Conservation (phyloP, 805 yeast species). For the Candida cerambycidarum region DNA sequence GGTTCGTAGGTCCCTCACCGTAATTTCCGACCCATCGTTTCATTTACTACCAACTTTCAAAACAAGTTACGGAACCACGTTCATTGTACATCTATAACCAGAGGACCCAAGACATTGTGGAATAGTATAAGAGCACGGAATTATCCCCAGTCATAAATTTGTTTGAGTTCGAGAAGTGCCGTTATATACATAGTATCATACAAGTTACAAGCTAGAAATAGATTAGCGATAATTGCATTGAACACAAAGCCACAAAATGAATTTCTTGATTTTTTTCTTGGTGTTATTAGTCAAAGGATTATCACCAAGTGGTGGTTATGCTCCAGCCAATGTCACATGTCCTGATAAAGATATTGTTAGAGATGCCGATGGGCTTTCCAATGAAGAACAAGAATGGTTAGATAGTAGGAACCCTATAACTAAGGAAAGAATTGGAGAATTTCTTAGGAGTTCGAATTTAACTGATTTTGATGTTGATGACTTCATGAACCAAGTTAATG, state of each 20-base stretch:
- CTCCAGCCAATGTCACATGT: constrained; percentile 59
- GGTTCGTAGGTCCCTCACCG: too few species aligned
- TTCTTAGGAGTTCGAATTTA: constrained; percentile 46
- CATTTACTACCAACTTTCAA: too few species aligned
- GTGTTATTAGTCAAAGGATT: background rate
- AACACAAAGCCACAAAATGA: background rate
- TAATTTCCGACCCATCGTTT: too few species aligned
- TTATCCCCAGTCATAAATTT: too few species aligned
- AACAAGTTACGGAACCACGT: too few species aligned
- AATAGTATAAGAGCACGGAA: too few species aligned
- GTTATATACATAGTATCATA: too few species aligned
- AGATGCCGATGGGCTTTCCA: constrained; percentile 47
- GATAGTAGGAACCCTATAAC: constrained; percentile 46
- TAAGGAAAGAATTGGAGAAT: constrained; percentile 44
- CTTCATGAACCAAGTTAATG: constrained; percentile 29
- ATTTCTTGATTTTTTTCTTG: constrained; percentile 1
- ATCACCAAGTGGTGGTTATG: constrained; percentile 43
- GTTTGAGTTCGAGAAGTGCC: too few species aligned
- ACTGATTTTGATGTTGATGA: constrained; percentile 47
- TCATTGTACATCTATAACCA: too few species aligned
- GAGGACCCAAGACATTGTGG: too few species aligned
- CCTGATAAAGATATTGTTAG: constrained; percentile 45
- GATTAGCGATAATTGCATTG: too few species aligned
- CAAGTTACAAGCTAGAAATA: too few species aligned
- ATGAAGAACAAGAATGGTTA: constrained; percentile 54